Base-by-base conservation (phyloP, 2,329 filamentous ascomycete genomes). In the Aspergillus sp. region DNA sequence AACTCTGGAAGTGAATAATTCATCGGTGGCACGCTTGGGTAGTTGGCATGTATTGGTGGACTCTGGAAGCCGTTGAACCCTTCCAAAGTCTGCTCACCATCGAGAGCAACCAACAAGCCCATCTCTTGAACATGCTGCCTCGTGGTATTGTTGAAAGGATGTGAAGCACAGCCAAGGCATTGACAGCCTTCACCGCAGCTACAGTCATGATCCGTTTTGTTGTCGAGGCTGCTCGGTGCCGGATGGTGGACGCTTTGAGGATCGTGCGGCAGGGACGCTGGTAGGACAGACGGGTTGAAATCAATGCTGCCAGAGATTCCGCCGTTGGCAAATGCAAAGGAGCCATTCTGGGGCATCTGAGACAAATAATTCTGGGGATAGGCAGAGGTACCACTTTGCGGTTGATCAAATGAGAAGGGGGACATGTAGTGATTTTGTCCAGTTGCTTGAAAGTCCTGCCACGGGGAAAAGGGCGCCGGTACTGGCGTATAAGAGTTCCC, bases 91-190 rank as follows among this genome's bases (percentile, higher is more conserved):
- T 66, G 62, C 9, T 72, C 67, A 11, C 72, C 71, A 36, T 72
- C 69, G 10, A 73, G 64, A 3, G 73, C 70, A 64, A 80, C 75
- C 61, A 79, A 70, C 42, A 72, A 70, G 49, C 78, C 77, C 76
- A 81, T 80, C 64, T 78, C 75, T 63, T 78, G 76, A 42, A 81
- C 76, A 61, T 78, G 75, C 52, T 79, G 73, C 54, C 74, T 70
- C 1, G 79, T 81, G 11, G 77, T 77, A 29, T 73, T 72, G 61
- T 81, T 81, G 63, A 75, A 81, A 2, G 79, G 79, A 64, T 81
- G 79, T 42, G 74, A 69, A 16, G 76, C 74, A 65, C 79, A 81
- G 16, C 77, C 79, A 31, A 81, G 63, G 62, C 79, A 81, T 61
- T 80, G 73, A 57, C 79, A 81, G 6, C 70, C 71, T 52, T 80